A percentile compares a stretch with the other conserved stretches of the same genome.
Conservation (phyloP, 75 land plant species). For the Picea sitchensis region DNA sequence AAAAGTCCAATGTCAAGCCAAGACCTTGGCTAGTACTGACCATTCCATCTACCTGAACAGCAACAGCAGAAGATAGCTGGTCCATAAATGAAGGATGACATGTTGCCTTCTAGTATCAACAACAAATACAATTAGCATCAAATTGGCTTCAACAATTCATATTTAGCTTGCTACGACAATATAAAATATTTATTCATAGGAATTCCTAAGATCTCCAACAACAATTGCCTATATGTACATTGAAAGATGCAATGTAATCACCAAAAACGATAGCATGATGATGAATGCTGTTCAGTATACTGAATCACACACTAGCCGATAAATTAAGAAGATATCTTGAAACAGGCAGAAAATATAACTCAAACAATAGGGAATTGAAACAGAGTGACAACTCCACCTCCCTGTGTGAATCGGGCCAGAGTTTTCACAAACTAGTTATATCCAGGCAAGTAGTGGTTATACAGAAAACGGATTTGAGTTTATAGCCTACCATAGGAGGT, state of each 20-base stretch:
- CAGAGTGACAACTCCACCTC: too few species aligned
- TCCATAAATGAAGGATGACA: constrained; percentile 78
- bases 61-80: constrained; percentile 60
- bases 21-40: constrained; percentile 83
- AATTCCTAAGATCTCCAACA: background rate
- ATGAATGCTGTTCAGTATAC: background rate
- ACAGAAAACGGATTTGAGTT: too few species aligned
- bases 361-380: too few species aligned
- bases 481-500: too few species aligned
- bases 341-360: too few species aligned
- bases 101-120: constrained; percentile 53
- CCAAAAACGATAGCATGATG: background rate
- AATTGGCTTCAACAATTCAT: background rate
- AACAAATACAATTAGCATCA: constrained; percentile 6
- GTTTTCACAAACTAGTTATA: too few species aligned
- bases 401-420: too few species aligned
- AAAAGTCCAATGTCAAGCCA: constrained; percentile 76
- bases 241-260: background rate
- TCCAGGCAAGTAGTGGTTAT: too few species aligned
- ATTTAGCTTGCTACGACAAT: background rate
- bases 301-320: too few species aligned
- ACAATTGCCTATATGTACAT: background rate
- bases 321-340: too few species aligned
- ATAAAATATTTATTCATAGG: background rate
- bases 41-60: constrained; percentile 68